Percentiles rank a stretch among this genome's conserved stretches.
Evolutionary conservation across 129 eudicot genomes (phyloP).

Genomic region (Scalesia atractyloides): DNA sequence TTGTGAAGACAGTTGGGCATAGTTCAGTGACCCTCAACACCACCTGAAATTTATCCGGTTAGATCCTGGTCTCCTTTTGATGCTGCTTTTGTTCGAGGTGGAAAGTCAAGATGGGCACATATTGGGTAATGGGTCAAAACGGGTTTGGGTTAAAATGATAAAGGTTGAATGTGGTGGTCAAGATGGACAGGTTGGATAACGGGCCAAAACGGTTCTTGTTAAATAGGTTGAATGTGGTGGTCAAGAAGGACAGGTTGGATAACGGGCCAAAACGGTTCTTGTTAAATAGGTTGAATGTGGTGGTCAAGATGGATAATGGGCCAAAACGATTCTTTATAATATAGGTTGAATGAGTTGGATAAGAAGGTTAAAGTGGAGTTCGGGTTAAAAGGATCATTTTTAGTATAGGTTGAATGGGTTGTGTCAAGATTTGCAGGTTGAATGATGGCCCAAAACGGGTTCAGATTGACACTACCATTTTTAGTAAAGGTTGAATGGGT

Average conservation of each 20-base stretch:
- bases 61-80: background rate
- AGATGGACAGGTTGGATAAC: background rate
- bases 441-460: background rate
- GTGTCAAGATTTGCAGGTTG: background rate
- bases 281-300: background rate
- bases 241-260: background rate
- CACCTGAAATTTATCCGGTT: background rate
- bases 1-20: conserved; percentile 45
- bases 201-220: background rate
- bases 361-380: background rate
- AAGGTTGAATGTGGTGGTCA: background rate
- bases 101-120: background rate
- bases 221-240: background rate
- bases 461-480: background rate
- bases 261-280: background rate
- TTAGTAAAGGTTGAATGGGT: background rate
- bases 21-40: conserved; percentile 38
- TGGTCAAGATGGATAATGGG: background rate
- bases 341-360: background rate
- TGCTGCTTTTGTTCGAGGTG: background rate
- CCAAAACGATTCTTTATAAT: background rate
- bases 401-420: too few species aligned
- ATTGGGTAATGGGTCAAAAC: conserved; percentile 1
- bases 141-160: background rate
- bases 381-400: background rate